Evolutionary conservation across 2,329 filamentous ascomycete species (phyloP).

Genomic region (Massarina eburnea): DNA sequence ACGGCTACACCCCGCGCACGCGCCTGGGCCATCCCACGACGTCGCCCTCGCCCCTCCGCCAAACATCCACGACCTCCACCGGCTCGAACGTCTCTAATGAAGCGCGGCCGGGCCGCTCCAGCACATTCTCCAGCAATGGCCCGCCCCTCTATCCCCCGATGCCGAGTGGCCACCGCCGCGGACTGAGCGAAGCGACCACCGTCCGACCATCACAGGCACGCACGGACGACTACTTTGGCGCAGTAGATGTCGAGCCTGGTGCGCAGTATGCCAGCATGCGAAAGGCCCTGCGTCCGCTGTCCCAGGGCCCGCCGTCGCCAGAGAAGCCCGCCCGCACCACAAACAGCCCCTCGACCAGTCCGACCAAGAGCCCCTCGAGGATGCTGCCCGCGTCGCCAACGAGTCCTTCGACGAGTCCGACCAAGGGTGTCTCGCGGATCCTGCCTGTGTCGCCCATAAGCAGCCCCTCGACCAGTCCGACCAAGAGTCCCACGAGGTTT

Average conservation of each 20-base stretch:
- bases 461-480: neutral
- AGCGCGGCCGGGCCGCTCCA: conserved; percentile 61
- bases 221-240: conserved; percentile 49
- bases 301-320: conserved; percentile 31
- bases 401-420: neutral
- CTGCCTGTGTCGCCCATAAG: neutral
- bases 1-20: conserved; percentile 41
- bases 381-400: neutral
- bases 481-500: neutral
- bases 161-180: conserved; percentile 65
- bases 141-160: conserved; percentile 59
- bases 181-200: conserved; percentile 70
- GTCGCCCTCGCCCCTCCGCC: conserved; percentile 54
- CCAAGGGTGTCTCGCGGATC: neutral
- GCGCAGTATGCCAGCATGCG: conserved; percentile 72
- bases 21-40: conserved; percentile 43
- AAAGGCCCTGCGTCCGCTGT: conserved; percentile 68
- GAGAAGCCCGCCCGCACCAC: conserved; percentile 27
- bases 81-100: conserved; percentile 66
- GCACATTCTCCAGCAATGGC: conserved; percentile 72
- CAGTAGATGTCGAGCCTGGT: conserved; percentile 54
- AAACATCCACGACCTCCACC: conserved; percentile 71
- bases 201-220: conserved; percentile 58
- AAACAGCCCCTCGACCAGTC: conserved; percentile 14
- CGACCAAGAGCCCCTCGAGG: neutral